phyloP scores from a whole-genome alignment of 306 rosid genomes.

The Vicia faba region DNA sequence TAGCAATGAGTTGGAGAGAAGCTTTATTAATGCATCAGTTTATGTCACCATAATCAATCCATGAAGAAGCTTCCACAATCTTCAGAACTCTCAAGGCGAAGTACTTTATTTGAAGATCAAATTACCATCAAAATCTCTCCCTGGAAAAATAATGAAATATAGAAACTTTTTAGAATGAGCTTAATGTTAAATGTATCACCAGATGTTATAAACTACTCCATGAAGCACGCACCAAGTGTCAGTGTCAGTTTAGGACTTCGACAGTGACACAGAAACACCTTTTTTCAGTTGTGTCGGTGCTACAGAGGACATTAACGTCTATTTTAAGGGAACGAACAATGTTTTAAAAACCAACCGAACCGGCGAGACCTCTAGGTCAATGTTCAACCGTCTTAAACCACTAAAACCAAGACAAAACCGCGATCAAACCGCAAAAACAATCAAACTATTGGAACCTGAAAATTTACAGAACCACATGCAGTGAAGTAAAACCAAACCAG shows the following conservation, averaged over 20 bases:
- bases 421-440: too few relatives aligned
- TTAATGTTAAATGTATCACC: conserved; percentile 19
- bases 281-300: too few relatives aligned
- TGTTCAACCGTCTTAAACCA: too few relatives aligned
- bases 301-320: too few relatives aligned
- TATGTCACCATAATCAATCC: conserved; percentile 33
- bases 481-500: conserved; percentile 12
- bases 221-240: too few relatives aligned
- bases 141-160: conserved; percentile 32
- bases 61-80: conserved; percentile 35
- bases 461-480: conserved; percentile 18
- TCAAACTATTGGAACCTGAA: too few relatives aligned
- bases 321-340: too few relatives aligned
- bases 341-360: too few relatives aligned
- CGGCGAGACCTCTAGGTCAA: too few relatives aligned
- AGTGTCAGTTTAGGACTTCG: too few relatives aligned
- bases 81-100: conserved; percentile 20
- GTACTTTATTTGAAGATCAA: conserved; percentile 23
- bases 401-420: too few relatives aligned
- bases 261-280: too few relatives aligned
- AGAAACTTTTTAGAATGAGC: conserved; percentile 20
- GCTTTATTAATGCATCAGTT: conserved; percentile 19
- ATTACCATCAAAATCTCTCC: conserved; percentile 26
- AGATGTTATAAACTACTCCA: not conserved
- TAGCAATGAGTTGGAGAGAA: conserved; percentile 27